Percentiles rank a stretch among this genome's conserved stretches.
phyloP scores from a whole-genome alignment of 1,284 basidiomycete genomes.

The Irpex lacteus region DNA sequence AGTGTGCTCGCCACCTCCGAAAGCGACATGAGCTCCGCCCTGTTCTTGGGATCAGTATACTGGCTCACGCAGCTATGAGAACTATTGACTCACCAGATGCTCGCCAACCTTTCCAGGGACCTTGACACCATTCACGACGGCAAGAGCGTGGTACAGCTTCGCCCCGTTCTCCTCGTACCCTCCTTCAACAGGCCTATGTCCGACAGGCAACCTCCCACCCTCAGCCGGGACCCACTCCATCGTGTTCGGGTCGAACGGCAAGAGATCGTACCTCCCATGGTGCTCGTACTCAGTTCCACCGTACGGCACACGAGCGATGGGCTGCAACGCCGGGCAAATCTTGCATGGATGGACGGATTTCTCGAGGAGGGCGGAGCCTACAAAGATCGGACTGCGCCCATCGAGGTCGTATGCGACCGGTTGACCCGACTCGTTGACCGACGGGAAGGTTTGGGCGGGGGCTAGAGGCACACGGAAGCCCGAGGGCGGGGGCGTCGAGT shows the following conservation, averaged over 20 bases:
- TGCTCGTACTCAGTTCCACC: constrained; percentile 61
- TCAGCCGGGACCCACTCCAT: constrained; percentile 72
- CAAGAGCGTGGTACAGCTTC: constrained; percentile 38
- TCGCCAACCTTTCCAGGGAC: constrained; percentile 73
- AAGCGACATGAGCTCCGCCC: constrained; percentile 42
- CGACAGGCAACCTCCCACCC: constrained; percentile 54
- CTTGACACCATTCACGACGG: constrained; percentile 41
- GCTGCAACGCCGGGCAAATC: constrained; percentile 55
- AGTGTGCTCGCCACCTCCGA: constrained; percentile 39
- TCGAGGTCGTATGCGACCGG: constrained; percentile 54
- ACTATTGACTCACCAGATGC: constrained; percentile 49
- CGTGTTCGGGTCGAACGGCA: constrained; percentile 58
- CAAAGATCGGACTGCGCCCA: constrained; percentile 54
- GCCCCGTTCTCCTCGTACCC: constrained; percentile 39
- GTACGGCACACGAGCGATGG: constrained; percentile 56
- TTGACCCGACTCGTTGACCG: constrained; percentile 35
- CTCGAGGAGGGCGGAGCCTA: constrained; percentile 68
- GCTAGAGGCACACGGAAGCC: constrained; percentile 60
- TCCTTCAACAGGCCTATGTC: constrained; percentile 38
- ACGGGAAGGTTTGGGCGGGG: constrained; percentile 46
- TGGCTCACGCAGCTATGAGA: constrained; percentile 14
- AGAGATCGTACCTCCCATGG: constrained; percentile 62
- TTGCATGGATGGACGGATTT: constrained; percentile 78
- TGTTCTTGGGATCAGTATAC: constrained; percentile 20
- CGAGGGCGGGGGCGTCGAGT: constrained; percentile 41